phyloP scores from a whole-genome alignment of 2,329 filamentous ascomycete genomes.

The Ramichloridium luteum region DNA sequence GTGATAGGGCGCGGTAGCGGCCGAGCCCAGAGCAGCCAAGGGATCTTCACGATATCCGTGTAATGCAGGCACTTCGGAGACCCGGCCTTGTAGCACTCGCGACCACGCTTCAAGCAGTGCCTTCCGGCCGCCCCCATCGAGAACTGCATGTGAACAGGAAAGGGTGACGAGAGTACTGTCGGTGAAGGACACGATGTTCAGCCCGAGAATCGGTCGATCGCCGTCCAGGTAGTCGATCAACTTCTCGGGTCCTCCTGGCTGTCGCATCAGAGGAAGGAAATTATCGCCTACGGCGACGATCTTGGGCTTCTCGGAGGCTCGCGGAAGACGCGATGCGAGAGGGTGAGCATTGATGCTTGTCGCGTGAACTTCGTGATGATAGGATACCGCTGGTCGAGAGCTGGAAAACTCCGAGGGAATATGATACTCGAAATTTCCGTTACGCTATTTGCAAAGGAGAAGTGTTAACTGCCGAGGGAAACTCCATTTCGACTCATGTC shows the following conservation, averaged over 20 bases:
- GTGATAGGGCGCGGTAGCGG: no score
- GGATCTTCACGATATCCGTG: conserved; percentile 15
- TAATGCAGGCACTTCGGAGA: conserved; percentile 9
- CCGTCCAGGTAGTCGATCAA: conserved; percentile 6
- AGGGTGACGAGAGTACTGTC: conserved; percentile 18
- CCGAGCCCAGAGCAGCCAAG: conserved; percentile 11
- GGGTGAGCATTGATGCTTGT: conserved; percentile 8
- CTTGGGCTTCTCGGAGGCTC: not conserved
- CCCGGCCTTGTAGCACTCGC: conserved; percentile 16
- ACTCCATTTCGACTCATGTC: conserved; percentile 4
- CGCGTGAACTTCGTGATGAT: conserved; percentile 4
- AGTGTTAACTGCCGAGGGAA: not conserved
- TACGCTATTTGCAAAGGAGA: conserved; percentile 2
- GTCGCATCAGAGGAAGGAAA: no score
- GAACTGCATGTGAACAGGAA: conserved; percentile 16
- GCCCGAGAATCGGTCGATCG: conserved; percentile 15
- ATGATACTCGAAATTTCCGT: conserved; percentile 9
- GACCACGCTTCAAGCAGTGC: conserved; percentile 15
- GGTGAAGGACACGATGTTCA: conserved; percentile 14
- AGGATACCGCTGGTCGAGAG: conserved; percentile 8
- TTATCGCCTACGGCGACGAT: no score
- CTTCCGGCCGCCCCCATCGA: conserved; percentile 15
- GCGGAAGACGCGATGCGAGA: conserved; percentile 5
- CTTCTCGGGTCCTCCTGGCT: conserved; percentile 5
- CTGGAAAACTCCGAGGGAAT: conserved; percentile 7